Evolutionary conservation across 768 basidiomycete species (phyloP), one percentile per base, ranked within the genome.

Genomic region (Leccinum incarnatum): DNA sequence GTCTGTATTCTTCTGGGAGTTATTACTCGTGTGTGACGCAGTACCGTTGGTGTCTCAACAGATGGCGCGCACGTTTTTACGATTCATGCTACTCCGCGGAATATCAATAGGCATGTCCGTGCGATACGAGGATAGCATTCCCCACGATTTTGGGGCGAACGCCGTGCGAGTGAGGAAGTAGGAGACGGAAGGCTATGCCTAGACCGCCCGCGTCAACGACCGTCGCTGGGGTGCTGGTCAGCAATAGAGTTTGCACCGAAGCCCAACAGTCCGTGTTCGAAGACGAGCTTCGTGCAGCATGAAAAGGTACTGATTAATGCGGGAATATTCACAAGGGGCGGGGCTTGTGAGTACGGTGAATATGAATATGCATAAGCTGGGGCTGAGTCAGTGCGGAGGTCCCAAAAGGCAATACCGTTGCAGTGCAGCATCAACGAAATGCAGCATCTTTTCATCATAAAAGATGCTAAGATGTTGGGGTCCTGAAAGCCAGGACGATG

Each of bases 201-300:
- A 47, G 46, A 8, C 15, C 15, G 25, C 17, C 25, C 6, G 23
- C 23, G 23, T 23, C 23, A 23, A 23, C 23, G 23, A 23, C 23
- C 23, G 23, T 23, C 23, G 23, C 23, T 23, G 23, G 23, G 56
- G 51, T 40, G 46, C 46, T 57, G 30, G 55, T 47, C 19, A 53
- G 23, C 56, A 52, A 62, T 65, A 51, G 21, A 19, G 58, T 60
- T 67, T 60, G 55, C 53, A 32, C 37, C 40, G n/a, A 54, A 62
- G 54, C 15, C 15, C 30, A 32, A 29, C 32, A 7, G 29, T 34
- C 23, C 36, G 25, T 1, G 30, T 32, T 50, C n/a, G 36, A 37
- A 32, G 21, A 30, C 19, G 42, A 11, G 19, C 47, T 45, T 49
- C 11, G 32, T 53, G 36, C 11, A 37, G 29, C 23, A 19, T 32